Evolutionary conservation across 768 basidiomycete species (phyloP), one percentile per base, ranked within the genome.

Genomic region (Naganishia friedmannii): DNA sequence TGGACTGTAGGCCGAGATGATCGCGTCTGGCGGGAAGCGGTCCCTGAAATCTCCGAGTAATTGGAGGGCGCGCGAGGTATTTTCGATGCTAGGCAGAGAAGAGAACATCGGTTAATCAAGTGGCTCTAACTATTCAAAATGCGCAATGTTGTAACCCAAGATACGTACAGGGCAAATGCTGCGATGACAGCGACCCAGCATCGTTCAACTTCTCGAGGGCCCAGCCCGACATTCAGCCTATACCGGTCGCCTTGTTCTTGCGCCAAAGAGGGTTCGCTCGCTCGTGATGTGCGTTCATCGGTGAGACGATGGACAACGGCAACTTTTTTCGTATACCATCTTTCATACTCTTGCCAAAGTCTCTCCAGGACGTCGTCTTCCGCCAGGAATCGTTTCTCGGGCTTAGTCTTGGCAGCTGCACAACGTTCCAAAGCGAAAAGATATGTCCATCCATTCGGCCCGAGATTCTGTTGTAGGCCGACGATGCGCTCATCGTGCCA

Each of bases 371-470:
- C 83, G 65, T 56, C 70, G 39, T 31, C 74, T 29, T 48, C 68
- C 13, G 48, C 48, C 48, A 42, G n/a, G 23, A 53, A 76, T 73
- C 6, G 70, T 68, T 15, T 66, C 31, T n/a, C 86, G 81, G 63
- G 90, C 87, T 34, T 79, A 82, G 29, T 82, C 82, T 74, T 78
- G 17, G 83, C 82, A 13, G 74, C 70, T 0, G 85, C 85, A 71
- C 90, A 90, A 21, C 86, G 82, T 75, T 91, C 88, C 42, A 96
- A 82, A 0, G 88, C 87, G 66, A 89, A 85, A 23, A 89, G 82
- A 74, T 86, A 89, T 5, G 85, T 83, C 65, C 85, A 83, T 3
- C 87, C 85, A 68, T 87, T 88, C 53, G 84, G 83, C 0, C 75
- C 81, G 0, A 82, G 72, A 12, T 84, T 77, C 23, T 82, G 77